These are phyloP conservation scores for Salpingoeca rosetta DNA, from an alignment of 78 protist species.

Conservation along the genomic window DNA sequence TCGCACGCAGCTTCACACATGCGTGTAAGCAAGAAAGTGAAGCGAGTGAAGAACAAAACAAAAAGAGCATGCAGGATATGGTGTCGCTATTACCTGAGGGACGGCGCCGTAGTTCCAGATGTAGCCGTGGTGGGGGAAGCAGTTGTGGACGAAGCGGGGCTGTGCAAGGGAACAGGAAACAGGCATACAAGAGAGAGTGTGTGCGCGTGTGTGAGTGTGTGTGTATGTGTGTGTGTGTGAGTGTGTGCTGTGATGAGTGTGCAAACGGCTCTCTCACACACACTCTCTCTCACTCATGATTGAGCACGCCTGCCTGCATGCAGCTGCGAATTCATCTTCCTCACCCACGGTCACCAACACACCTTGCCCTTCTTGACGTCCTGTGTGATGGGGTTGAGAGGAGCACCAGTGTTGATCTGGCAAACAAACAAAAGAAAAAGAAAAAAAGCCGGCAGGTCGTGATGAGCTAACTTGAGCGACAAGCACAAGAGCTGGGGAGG, in stretches of 20 bases:
- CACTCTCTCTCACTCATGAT: too few relatives aligned
- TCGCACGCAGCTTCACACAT: too few relatives aligned
- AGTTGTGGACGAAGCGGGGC: constrained; percentile 52
- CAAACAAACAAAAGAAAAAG: neutral
- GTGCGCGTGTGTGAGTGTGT: neutral
- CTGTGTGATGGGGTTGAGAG: constrained; percentile 74
- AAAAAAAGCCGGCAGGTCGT: constrained; percentile 1
- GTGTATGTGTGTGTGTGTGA: too few relatives aligned
- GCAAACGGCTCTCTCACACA: too few relatives aligned
- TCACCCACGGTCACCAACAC: too few relatives aligned
- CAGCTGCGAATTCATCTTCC: too few relatives aligned
- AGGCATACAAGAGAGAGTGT: neutral
- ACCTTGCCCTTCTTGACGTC: constrained; percentile 59
- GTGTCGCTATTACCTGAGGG: constrained; percentile 35
- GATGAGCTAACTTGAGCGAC: too few relatives aligned
- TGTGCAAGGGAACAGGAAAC: neutral
- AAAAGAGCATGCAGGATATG: neutral
- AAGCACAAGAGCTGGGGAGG: neutral
- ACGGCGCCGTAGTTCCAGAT: constrained; percentile 87
- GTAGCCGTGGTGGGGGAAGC: constrained; percentile 61
- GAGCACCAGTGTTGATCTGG: constrained; percentile 48
- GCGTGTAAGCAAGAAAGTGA: neutral
- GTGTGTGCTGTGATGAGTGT: too few relatives aligned
- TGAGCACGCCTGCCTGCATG: too few relatives aligned
- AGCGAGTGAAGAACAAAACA: neutral